Evolutionary conservation across 1,139 yeast species (phyloP).

Genomic region (Arxiozyma heterogenica): DNA sequence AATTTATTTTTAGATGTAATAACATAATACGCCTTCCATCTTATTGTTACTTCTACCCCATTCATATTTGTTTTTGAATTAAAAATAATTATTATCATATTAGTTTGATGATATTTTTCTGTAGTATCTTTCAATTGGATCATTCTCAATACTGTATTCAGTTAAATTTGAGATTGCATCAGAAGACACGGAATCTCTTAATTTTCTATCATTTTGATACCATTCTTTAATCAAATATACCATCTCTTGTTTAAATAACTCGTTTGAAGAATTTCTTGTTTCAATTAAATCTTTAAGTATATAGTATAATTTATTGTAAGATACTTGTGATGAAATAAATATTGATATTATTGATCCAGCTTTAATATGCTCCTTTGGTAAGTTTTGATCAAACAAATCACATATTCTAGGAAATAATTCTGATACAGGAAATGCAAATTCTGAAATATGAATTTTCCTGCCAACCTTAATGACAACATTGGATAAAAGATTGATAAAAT

Average conservation of each 20-base stretch:
- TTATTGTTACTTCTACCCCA: neutral
- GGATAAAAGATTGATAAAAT: conserved; percentile 32
- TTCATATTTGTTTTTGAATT: neutral
- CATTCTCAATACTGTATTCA: conserved; percentile 25
- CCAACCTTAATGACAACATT: conserved; percentile 41
- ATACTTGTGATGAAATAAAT: conserved; percentile 66
- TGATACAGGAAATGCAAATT: conserved; percentile 73
- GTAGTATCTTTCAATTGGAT: conserved; percentile 29
- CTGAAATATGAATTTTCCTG: conserved; percentile 43
- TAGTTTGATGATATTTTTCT: conserved; percentile 20
- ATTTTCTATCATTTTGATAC: conserved; percentile 54
- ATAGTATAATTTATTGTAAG: conserved; percentile 60
- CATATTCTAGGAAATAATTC: conserved; percentile 53
- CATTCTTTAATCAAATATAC: conserved; percentile 52
- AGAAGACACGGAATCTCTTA: conserved; percentile 44
- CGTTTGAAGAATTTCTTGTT: conserved; percentile 44
- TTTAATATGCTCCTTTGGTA: conserved; percentile 37
- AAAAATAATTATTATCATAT: neutral
- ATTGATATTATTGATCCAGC: conserved; percentile 56
- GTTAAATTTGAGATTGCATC: conserved; percentile 22
- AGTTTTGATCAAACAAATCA: conserved; percentile 26
- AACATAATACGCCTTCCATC: too few relatives aligned
- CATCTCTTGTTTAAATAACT: conserved; percentile 47
- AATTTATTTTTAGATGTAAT: too few relatives aligned
- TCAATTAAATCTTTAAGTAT: conserved; percentile 62